phyloP scores from a whole-genome alignment of 2,329 filamentous ascomycete genomes.

The Trichoderma endophyticum region DNA sequence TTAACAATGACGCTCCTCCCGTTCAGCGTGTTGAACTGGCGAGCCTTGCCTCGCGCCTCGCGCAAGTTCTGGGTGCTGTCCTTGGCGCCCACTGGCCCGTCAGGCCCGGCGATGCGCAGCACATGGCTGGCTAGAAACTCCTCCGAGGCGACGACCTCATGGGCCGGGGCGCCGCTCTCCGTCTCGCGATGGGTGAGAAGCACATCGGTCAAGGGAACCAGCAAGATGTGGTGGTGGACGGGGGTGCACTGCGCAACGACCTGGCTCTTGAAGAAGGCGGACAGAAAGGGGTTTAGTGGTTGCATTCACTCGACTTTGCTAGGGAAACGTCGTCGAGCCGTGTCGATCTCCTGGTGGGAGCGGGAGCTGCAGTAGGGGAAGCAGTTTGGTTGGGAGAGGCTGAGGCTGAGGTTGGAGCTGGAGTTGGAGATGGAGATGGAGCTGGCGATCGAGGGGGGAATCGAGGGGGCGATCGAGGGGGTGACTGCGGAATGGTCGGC shows the following conservation, averaged over 20 bases:
- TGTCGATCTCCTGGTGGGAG: constrained; percentile 26
- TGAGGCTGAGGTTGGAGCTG: neutral
- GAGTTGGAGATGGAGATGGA: neutral
- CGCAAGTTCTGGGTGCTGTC: constrained; percentile 63
- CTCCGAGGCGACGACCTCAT: constrained; percentile 81
- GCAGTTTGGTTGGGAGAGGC: neutral
- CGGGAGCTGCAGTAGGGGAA: too few relatives aligned
- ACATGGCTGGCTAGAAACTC: constrained; percentile 98
- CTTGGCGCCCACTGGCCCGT: constrained; percentile 51
- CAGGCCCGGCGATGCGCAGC: constrained; percentile 68
- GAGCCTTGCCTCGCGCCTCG: constrained; percentile 87
- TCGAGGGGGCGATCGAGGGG: constrained; percentile 1
- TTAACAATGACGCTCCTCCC: constrained; percentile 92
- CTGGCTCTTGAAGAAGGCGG: constrained; percentile 97
- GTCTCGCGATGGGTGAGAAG: constrained; percentile 84
- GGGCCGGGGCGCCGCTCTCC: constrained; percentile 72
- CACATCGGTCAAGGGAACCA: constrained; percentile 90
- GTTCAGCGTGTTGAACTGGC: constrained; percentile 92
- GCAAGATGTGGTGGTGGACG: constrained; percentile 85
- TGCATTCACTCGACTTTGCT: constrained; percentile 64
- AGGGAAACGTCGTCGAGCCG: constrained; percentile 23
- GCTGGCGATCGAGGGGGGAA: neutral
- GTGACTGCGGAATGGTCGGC: constrained; percentile 16
- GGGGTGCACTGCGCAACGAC: constrained; percentile 88
- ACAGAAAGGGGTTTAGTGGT: constrained; percentile 97